A percentile compares a stretch with the other conserved stretches of the same genome.
These are phyloP conservation scores for Ogataea parapolymorpha DNA, from an alignment of 805 yeast species.

Conservation along the genomic window DNA sequence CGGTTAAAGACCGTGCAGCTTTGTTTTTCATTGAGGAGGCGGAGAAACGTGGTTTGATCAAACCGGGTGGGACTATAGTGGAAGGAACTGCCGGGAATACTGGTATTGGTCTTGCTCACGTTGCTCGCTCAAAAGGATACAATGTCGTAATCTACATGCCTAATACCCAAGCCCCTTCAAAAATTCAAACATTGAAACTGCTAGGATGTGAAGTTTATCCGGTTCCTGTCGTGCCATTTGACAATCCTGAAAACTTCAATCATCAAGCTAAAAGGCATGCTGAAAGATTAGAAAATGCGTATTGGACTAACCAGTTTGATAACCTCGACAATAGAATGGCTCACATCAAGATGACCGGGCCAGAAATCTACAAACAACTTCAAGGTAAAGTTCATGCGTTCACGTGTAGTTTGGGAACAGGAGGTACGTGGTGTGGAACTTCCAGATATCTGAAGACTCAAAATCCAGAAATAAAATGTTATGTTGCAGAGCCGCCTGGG, in stretches of 20 bases:
- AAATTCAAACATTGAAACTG: constrained; percentile 67
- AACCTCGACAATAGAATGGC: constrained; percentile 85
- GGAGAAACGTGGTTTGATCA: constrained; percentile 58
- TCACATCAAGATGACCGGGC: constrained; percentile 87
- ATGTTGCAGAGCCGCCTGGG: constrained; percentile 93
- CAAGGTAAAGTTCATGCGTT: constrained; percentile 77
- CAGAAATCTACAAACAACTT: constrained; percentile 86
- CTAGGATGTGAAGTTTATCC: constrained; percentile 87
- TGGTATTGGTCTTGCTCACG: constrained; percentile 86
- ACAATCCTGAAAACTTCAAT: constrained; percentile 81
- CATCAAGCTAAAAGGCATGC: constrained; percentile 87
- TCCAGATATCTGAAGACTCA: constrained; percentile 75
- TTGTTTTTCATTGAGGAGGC: constrained; percentile 74
- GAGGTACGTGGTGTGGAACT: constrained; percentile 87
- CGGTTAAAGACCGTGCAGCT: constrained; percentile 90
- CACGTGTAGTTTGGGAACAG: constrained; percentile 91
- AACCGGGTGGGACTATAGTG: constrained; percentile 80
- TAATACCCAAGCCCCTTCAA: constrained; percentile 77
- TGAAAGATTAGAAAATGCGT: constrained; percentile 68
- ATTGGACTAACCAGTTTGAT: constrained; percentile 93
- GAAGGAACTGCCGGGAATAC: constrained; percentile 97
- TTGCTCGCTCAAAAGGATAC: constrained; percentile 80
- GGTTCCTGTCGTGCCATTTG: constrained; percentile 82
- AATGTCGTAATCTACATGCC: constrained; percentile 89
- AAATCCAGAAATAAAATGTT: constrained; percentile 56